These are phyloP conservation scores for Aspergillus hiratsukae DNA, from an alignment of 2,329 filamentous ascomycete species.

Conservation along the genomic window DNA sequence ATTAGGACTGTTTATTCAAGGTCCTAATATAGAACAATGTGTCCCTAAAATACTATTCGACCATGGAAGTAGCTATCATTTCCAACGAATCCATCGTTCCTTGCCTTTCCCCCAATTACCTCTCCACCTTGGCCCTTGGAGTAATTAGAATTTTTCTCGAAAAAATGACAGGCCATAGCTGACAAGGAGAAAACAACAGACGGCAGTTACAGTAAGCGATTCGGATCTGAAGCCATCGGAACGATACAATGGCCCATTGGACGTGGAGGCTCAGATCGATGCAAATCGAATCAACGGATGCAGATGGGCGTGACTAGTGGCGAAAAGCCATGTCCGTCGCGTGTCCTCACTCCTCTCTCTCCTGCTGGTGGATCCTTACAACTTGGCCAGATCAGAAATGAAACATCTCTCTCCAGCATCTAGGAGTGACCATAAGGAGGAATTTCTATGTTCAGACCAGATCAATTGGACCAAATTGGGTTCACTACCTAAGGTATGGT, in stretches of 20 bases:
- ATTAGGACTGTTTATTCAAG: background rate
- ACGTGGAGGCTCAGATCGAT: slow-evolving; percentile 1
- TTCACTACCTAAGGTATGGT: background rate
- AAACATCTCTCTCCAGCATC: background rate
- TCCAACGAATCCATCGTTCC: background rate
- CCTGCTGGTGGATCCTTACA: background rate
- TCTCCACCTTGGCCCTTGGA: background rate
- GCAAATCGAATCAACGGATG: background rate
- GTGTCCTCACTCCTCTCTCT: slow-evolving; percentile 11
- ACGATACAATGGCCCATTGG: background rate
- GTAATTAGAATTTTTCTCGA: background rate
- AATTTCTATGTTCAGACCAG: background rate
- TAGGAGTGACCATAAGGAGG: background rate
- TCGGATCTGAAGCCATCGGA: background rate
- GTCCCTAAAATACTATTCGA: slow-evolving; percentile 1
- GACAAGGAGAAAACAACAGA: background rate
- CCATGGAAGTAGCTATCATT: background rate
- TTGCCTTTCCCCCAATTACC: background rate
- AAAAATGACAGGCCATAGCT: background rate
- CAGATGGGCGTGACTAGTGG: slow-evolving; percentile 3
- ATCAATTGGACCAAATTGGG: background rate
- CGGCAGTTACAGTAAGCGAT: no score
- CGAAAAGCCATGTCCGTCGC: slow-evolving; percentile 15
- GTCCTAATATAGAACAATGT: slow-evolving; percentile 6
- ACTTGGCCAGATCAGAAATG: background rate